phyloP scores from a whole-genome alignment of 208 protist genomes.

The Crithidia mellificae region DNA sequence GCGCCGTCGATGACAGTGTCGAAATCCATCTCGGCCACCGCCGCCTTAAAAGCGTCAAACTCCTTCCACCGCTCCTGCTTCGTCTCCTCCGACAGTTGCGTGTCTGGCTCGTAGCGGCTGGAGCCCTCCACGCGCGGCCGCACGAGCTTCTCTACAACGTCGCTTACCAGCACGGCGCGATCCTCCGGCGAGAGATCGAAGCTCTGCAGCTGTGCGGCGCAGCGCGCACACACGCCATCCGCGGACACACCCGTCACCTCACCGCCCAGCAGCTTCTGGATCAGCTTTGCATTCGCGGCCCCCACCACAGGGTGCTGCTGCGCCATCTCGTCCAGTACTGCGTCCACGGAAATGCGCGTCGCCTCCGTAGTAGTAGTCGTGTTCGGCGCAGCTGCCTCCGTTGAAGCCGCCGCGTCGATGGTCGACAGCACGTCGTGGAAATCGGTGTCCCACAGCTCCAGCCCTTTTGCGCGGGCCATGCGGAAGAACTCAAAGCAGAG shows the following conservation, averaged over 20 bases:
- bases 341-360: not conserved
- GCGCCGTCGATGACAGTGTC: slow-evolving; percentile 84
- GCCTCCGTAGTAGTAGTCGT: no score
- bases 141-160: slow-evolving; percentile 79
- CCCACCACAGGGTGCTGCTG: slow-evolving; percentile 80
- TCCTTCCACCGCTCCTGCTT: slow-evolving; percentile 45
- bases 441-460: slow-evolving; percentile 87
- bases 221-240: slow-evolving; percentile 49
- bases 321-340: slow-evolving; percentile 48
- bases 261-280: slow-evolving; percentile 56
- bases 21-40: slow-evolving; percentile 42
- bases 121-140: slow-evolving; percentile 42
- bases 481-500: slow-evolving; percentile 54
- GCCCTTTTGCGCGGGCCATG: slow-evolving; percentile 29
- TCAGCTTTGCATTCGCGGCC: slow-evolving; percentile 49
- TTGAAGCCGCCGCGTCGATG: slow-evolving; percentile 18
- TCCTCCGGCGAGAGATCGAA: slow-evolving; percentile 69
- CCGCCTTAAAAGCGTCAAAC: slow-evolving; percentile 60
- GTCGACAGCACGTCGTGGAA: slow-evolving; percentile 57
- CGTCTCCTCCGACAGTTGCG: slow-evolving; percentile 41
- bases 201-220: slow-evolving; percentile 40
- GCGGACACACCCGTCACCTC: slow-evolving; percentile 22
- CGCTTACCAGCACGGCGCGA: slow-evolving; percentile 48
- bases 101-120: slow-evolving; percentile 66
- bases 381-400: not conserved